Conservation (phyloP, 305 asterid genomes). For the Rubia peregrina region DNA sequence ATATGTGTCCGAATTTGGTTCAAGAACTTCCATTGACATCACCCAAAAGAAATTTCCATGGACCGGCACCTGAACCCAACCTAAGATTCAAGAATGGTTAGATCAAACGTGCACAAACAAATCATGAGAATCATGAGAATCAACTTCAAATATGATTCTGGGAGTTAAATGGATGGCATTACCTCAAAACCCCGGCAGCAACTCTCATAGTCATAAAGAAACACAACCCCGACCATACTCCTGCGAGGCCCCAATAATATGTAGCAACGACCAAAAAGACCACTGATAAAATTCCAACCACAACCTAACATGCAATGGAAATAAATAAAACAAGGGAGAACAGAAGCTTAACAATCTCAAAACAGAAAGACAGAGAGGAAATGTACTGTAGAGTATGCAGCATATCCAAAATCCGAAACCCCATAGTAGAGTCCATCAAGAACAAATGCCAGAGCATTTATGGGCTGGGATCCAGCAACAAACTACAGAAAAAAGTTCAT, state of each 20-base stretch:
- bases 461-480: conserved; percentile 87
- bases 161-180: background rate
- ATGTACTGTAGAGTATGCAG: conserved; percentile 91
- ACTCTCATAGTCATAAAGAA: conserved; percentile 87
- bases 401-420: conserved; percentile 87
- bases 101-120: too few relatives aligned
- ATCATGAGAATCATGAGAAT: background rate
- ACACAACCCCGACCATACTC: conserved; percentile 86
- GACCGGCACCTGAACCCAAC: conserved; percentile 65
- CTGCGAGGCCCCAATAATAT: conserved; percentile 65
- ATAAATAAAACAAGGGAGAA: conserved; percentile 16
- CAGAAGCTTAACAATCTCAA: background rate
- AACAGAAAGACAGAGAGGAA: too few relatives aligned
- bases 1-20: background rate
- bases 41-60: conserved; percentile 61
- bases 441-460: conserved; percentile 92
- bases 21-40: conserved; percentile 40
- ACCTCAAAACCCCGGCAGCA: conserved; percentile 71
- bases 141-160: background rate
- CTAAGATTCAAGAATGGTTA: conserved; percentile 28
- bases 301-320: conserved; percentile 34
- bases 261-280: conserved; percentile 52
- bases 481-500: conserved; percentile 33
- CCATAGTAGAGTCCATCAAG: conserved; percentile 94
- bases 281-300: conserved; percentile 60